A percentile compares a stretch with the other conserved stretches of the same genome.
Evolutionary conservation across 164 flowering plant genomes (phyloP).

Genomic region (Vitis rotundifolia): DNA sequence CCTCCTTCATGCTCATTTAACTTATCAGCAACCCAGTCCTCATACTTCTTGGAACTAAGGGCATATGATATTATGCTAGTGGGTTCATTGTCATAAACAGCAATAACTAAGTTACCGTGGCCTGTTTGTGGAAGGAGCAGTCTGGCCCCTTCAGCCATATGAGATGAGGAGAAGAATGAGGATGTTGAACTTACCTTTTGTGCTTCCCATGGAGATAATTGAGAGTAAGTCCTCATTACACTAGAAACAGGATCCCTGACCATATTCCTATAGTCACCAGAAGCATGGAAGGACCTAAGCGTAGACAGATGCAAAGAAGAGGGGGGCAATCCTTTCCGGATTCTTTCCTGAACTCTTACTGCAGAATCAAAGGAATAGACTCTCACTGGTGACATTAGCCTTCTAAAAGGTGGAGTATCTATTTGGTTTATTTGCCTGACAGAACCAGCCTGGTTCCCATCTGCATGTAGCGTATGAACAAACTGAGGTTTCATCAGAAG

Average conservation of each 20-base stretch:
- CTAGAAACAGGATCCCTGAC: conserved; percentile 67
- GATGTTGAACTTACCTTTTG: conserved; percentile 50
- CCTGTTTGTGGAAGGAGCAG: conserved; percentile 62
- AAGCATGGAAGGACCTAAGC: conserved; percentile 79
- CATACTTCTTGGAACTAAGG: conserved; percentile 74
- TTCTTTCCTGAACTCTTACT: conserved; percentile 58
- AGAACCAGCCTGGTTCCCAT: conserved; percentile 25
- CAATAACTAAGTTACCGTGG: conserved; percentile 54
- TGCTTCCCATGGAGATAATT: conserved; percentile 46
- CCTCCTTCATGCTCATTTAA: conserved; percentile 36
- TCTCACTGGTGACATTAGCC: conserved; percentile 57
- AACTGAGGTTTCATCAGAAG: conserved; percentile 26
- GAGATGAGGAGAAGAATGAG: conserved; percentile 52
- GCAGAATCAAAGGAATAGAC: conserved; percentile 97
- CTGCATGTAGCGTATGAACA: conserved; percentile 16
- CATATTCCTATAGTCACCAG: conserved; percentile 74
- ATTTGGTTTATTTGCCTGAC: conserved; percentile 23
- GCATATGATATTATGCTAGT: conserved; percentile 91
- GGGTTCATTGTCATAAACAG: conserved; percentile 92
- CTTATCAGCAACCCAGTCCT: conserved; percentile 60
- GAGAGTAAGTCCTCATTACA: conserved; percentile 47
- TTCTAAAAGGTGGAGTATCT: conserved; percentile 40
- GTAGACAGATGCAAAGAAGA: conserved; percentile 61
- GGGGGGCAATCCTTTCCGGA: conserved; percentile 47
- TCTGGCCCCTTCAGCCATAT: conserved; percentile 66